Conservation (phyloP, 495 filamentous ascomycete genomes). For the Xylaria scruposa region DNA sequence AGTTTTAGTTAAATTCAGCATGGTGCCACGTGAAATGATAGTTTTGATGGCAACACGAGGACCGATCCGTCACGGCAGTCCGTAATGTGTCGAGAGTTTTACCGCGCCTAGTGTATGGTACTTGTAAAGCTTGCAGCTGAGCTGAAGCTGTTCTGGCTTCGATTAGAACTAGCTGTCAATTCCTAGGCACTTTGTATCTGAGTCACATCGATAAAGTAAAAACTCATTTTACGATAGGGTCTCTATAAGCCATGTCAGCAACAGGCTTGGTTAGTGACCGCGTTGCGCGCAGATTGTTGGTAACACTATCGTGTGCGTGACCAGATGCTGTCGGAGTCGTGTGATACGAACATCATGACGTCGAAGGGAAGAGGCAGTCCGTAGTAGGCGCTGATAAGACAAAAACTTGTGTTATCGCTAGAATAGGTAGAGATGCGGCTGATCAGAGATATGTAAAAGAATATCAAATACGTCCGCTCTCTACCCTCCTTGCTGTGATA, state of each 20-base stretch:
- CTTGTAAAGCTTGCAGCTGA: background rate
- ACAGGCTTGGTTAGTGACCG: background rate
- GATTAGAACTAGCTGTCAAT: background rate
- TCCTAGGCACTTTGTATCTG: background rate
- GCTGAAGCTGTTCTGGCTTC: background rate
- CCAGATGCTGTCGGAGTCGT: background rate
- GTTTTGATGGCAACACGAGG: background rate
- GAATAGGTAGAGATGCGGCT: constrained; percentile 16
- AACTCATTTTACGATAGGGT: background rate
- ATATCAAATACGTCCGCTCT: constrained; percentile 17
- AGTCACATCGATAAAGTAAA: background rate
- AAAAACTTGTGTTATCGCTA: background rate
- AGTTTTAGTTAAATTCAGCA: background rate
- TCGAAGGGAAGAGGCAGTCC: background rate
- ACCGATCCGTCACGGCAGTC: constrained; percentile 17
- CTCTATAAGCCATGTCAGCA: background rate
- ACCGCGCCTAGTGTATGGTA: background rate
- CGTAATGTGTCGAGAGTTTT: background rate
- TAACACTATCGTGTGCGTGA: too few species aligned
- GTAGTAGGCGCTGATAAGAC: background rate
- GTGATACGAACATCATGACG: background rate
- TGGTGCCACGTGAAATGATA: background rate
- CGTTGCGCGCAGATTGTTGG: background rate
- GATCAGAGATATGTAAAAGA: constrained; percentile 8
- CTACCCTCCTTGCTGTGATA: constrained; percentile 1